A percentile compares a stretch with the other conserved stretches of the same genome.
Conservation (phyloP, 805 yeast genomes). For the Suhomyces canberraensis region DNA sequence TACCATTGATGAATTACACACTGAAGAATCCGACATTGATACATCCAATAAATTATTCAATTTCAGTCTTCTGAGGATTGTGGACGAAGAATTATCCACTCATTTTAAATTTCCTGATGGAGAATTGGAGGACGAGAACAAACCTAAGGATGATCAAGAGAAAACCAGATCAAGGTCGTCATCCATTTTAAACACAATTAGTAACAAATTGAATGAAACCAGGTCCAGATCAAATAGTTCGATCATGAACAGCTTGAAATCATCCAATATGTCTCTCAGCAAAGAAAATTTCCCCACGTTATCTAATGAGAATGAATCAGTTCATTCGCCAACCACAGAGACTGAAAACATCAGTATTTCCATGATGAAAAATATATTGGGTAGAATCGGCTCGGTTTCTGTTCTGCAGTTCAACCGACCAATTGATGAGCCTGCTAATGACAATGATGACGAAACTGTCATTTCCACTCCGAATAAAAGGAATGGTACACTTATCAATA, state of each 20-base stretch:
- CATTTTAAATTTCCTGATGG: conserved; percentile 30
- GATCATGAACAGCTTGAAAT: conserved; percentile 18
- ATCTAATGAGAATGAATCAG: conserved; percentile 16
- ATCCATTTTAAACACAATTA: conserved; percentile 36
- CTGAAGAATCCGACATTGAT: not conserved
- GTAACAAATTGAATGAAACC: conserved; percentile 27
- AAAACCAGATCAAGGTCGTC: conserved; percentile 33
- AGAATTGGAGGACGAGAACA: conserved; percentile 14
- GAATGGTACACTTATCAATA: conserved; percentile 24
- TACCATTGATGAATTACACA: conserved; percentile 17
- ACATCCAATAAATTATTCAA: conserved; percentile 1
- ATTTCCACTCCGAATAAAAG: conserved; percentile 8
- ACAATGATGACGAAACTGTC: conserved; percentile 5
- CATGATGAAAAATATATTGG: conserved; percentile 35
- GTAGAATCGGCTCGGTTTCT: conserved; percentile 30
- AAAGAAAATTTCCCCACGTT: conserved; percentile 29
- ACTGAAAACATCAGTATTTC: conserved; percentile 23
- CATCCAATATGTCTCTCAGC: conserved; percentile 9
- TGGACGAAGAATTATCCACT: conserved; percentile 26
- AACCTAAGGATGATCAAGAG: conserved; percentile 8
- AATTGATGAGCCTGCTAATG: conserved; percentile 8
- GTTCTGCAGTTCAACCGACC: conserved; percentile 20
- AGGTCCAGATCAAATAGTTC: conserved; percentile 36
- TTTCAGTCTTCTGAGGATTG: conserved; percentile 17
- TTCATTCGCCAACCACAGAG: conserved; percentile 8